Evolutionary conservation across 2,329 filamentous ascomycete genomes (phyloP), one percentile per base, ranked within the genome.

Genomic region (Cadophora sp.): DNA sequence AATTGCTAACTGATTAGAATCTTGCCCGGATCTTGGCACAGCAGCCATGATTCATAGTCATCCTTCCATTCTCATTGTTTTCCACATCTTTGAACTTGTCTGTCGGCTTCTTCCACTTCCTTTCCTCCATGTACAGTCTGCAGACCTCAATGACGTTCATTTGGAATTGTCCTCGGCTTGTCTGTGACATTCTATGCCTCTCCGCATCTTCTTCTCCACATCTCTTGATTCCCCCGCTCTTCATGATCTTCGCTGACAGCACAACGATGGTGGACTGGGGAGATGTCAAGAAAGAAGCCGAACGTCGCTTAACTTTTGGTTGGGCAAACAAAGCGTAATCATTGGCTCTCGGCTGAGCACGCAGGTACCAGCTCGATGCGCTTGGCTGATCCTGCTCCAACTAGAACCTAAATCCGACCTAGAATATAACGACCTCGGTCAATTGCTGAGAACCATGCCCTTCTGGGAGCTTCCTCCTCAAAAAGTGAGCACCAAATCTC

Each of bases 381-480:
- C 33, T 39, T 41, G 30, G 53, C 53, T 56, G 53, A 39, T 41
- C 33, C 24, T 39, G 9, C 4, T 7, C 30, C n/a, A 56, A 56
- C 18, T 41, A 39, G 53, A 56, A 56, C 53, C 33, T 39, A 56
- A 39, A 56, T 36, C 53, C 53, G 53, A 56, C 53, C 53, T 56
- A 39, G 33, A 56, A 39, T 22, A 13, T 14, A 20, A 39, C 18
- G 30, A n/a, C 53, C 53, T 56, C 33, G 53, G 53, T 39, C 53
- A 6, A 39, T 39, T 36, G n/a, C 9, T 14, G n/a, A 41, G 4
- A 20, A 8, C 9, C 33, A 39, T 22, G 5, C 33, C 53, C 8
- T 8, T 16, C 36, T 39, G 33, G 53, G 30, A 39, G n/a, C 3
- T 22, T 56, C 9, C 30, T 56, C 30, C 30, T 39, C 11, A 18